A percentile compares a stretch with the other conserved stretches of the same genome.
Evolutionary conservation across 306 rosid species (phyloP).

Genomic region (Elaeagnus macrophylla): DNA sequence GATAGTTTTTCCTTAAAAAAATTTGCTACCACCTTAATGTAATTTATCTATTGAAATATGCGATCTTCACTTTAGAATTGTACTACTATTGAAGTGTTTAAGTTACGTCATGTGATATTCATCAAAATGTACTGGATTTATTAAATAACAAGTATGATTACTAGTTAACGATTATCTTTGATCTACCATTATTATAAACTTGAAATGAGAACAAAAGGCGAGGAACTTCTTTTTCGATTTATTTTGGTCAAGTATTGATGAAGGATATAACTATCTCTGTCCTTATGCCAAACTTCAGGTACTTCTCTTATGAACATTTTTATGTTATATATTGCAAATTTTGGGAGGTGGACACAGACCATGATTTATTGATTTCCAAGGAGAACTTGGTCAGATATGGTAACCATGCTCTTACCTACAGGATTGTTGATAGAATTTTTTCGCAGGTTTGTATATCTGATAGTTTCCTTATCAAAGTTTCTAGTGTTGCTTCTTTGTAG

Average conservation of each 20-base stretch:
- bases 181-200: background rate
- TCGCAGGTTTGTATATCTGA: constrained; percentile 59
- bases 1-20: too few species aligned
- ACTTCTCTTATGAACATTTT: constrained; percentile 84
- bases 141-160: too few species aligned
- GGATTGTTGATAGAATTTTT: constrained; percentile 88
- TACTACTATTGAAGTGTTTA: too few species aligned
- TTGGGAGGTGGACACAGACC: constrained; percentile 99
- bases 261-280: background rate
- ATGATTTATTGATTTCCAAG: constrained; percentile 92
- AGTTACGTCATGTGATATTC: too few species aligned
- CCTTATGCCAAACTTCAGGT: constrained; percentile 28
- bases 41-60: too few species aligned
- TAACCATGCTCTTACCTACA: constrained; percentile 93
- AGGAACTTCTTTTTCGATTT: constrained; percentile 1
- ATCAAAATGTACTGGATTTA: too few species aligned
- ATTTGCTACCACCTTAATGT: too few species aligned
- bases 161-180: background rate
- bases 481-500: background rate
- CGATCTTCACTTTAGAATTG: too few species aligned
- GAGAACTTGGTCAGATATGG: constrained; percentile 98
- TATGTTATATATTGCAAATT: constrained; percentile 98
- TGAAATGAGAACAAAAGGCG: background rate
- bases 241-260: background rate
- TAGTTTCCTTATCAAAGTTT: background rate